Evolutionary conservation across 2,329 filamentous ascomycete species (phyloP), one percentile per base, ranked within the genome.

Genomic region (Penicillium sp.): DNA sequence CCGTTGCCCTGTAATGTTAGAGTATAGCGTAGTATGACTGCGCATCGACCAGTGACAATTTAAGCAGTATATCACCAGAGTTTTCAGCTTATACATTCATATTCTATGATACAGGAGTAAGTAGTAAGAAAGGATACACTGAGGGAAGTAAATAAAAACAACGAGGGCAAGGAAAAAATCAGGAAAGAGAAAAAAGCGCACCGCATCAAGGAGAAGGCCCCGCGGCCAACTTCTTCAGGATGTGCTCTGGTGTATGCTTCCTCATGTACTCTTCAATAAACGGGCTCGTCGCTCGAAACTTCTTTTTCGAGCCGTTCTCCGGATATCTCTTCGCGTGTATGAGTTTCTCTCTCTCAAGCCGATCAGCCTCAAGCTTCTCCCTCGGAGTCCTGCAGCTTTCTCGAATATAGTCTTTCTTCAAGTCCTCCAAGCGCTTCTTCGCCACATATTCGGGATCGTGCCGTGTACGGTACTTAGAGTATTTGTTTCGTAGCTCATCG

Each of bases 401-500:
- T 68, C 79, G 74, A 68, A 78, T 75, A 72, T 79, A 79, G 66
- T 80, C 75, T 69, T 77, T 75, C 65, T 78, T 79, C 52, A 77
- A 76, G 63, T 86, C 88, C 74, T 89, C 84, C 62, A 82, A 79
- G 75, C 87, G 82, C 82, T 89, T 90, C 78, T 82, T 79, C 67
- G 82, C 82, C 56, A 93, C 77, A 74, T 90, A 96, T 75, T 90
- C 90, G 50, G 85, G 81, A 66, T 93, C 90, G 79, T 96, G 92
- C 52, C 91, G 84, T 57, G 89, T 92, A 72, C 93, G 85, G 86
- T 93, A 95, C 71, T 85, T 87, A 69, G 89, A 91, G 84, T 89
- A 96, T 75, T 88, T 90, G 82, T 91, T 90, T 73, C 93, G 86
- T 73, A 98, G 83, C 82, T 98, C 94, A 75, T 97, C 89, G 67